phyloP scores from a whole-genome alignment of 345 rosid genomes.

The Luvunga scandens region DNA sequence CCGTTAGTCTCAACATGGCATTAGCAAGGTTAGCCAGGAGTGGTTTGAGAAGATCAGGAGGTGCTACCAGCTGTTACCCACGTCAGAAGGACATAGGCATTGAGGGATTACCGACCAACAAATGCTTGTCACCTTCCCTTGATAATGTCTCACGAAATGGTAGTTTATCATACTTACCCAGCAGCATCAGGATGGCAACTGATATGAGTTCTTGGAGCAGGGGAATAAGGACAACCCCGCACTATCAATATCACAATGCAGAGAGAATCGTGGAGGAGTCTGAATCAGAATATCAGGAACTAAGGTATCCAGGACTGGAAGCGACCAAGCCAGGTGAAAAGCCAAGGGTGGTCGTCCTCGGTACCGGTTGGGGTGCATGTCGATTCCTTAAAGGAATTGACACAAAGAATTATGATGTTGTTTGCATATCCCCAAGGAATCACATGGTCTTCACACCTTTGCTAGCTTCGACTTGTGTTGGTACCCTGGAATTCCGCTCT shows the following conservation, averaged over 20 bases:
- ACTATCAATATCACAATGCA: slow-evolving; percentile 32
- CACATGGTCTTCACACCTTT: slow-evolving; percentile 87
- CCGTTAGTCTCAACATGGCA: slow-evolving; percentile 43
- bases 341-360: slow-evolving; percentile 72
- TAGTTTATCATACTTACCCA: slow-evolving; percentile 21
- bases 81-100: slow-evolving; percentile 16
- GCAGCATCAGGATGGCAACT: slow-evolving; percentile 16
- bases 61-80: slow-evolving; percentile 19
- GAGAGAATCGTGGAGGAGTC: slow-evolving; percentile 35
- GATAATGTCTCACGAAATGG: slow-evolving; percentile 18
- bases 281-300: slow-evolving; percentile 39
- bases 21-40: slow-evolving; percentile 48
- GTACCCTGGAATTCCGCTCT: slow-evolving; percentile 87
- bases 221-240: slow-evolving; percentile 48
- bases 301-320: slow-evolving; percentile 48
- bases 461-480: slow-evolving; percentile 76
- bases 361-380: slow-evolving; percentile 85
- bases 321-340: slow-evolving; percentile 65
- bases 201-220: slow-evolving; percentile 37
- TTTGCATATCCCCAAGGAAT: slow-evolving; percentile 76
- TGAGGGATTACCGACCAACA: slow-evolving; percentile 13
- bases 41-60: slow-evolving; percentile 50
- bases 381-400: slow-evolving; percentile 68
- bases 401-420: slow-evolving; percentile 52
- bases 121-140: slow-evolving; percentile 18